These are phyloP conservation scores for Glaciozyma martinii DNA, from an alignment of 768 basidiomycete species.

Conservation along the genomic window DNA sequence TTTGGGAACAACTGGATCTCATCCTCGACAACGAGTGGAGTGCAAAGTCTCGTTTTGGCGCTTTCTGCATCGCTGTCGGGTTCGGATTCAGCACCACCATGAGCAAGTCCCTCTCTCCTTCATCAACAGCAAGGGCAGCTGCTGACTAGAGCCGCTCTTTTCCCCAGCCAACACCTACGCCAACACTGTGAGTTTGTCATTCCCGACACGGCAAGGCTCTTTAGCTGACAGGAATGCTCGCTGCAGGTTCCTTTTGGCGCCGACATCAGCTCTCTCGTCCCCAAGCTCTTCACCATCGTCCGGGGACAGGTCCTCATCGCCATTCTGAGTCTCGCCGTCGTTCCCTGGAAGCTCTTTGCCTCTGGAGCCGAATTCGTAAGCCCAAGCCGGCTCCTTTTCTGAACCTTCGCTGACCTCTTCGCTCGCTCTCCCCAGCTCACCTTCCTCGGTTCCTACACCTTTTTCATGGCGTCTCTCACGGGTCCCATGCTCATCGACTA, in stretches of 20 bases:
- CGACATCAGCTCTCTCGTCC: not conserved
- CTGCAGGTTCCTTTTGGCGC: not conserved
- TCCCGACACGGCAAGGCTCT: too few species aligned
- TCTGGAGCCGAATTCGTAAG: not conserved
- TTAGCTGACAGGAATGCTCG: too few species aligned
- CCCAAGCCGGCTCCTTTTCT: not conserved
- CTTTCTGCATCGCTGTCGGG: not conserved
- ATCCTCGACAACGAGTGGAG: constrained; percentile 1
- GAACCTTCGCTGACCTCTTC: not conserved
- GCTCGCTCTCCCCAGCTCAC: not conserved
- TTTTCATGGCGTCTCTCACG: not conserved
- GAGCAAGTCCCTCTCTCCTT: not conserved
- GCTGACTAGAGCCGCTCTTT: too few species aligned
- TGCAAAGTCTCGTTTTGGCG: not conserved
- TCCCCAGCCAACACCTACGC: not conserved
- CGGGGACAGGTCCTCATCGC: not conserved
- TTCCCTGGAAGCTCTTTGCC: not conserved
- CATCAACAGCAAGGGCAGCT: too few species aligned
- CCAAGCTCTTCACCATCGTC: not conserved
- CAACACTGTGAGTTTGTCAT: too few species aligned
- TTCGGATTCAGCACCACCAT: not conserved
- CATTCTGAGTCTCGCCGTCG: not conserved
- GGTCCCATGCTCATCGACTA: not conserved
- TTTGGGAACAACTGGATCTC: not conserved
- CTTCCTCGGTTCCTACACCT: not conserved